phyloP scores from a whole-genome alignment of 352 stramenopile genomes.

The Peronospora farinosa region DNA sequence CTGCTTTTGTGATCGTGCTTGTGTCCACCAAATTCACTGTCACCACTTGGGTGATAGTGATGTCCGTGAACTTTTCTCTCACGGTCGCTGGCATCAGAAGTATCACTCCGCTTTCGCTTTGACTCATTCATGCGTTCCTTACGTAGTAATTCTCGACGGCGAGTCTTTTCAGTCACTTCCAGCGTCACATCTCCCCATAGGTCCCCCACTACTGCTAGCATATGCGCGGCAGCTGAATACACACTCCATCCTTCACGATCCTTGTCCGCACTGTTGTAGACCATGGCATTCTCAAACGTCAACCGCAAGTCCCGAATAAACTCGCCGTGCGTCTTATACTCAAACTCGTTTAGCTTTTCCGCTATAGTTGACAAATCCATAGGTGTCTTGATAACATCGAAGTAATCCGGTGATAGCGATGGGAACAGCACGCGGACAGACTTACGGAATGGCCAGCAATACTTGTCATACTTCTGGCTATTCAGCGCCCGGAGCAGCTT shows the following conservation, averaged over 20 bases:
- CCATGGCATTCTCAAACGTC: constrained; percentile 81
- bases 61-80: constrained; percentile 32
- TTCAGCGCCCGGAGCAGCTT: constrained; percentile 76
- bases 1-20: constrained; percentile 30
- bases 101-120: constrained; percentile 38
- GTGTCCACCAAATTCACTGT: constrained; percentile 14
- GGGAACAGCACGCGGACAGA: constrained; percentile 70
- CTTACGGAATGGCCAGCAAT: constrained; percentile 83
- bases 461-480: constrained; percentile 84
- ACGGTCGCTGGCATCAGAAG: constrained; percentile 24
- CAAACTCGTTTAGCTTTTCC: constrained; percentile 55
- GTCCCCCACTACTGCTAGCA: constrained; percentile 68
- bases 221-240: constrained; percentile 66
- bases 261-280: constrained; percentile 78
- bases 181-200: constrained; percentile 75
- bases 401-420: constrained; percentile 64
- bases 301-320: constrained; percentile 76
- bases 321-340: constrained; percentile 78
- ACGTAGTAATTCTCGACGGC: constrained; percentile 57
- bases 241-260: constrained; percentile 76
- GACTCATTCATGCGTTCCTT: constrained; percentile 69
- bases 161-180: constrained; percentile 66
- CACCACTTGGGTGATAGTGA: constrained; percentile 10
- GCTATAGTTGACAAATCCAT: constrained; percentile 76
- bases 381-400: constrained; percentile 72